phyloP scores from a whole-genome alignment of 805 yeast species.

The Grigorovia yakushimaensis region DNA sequence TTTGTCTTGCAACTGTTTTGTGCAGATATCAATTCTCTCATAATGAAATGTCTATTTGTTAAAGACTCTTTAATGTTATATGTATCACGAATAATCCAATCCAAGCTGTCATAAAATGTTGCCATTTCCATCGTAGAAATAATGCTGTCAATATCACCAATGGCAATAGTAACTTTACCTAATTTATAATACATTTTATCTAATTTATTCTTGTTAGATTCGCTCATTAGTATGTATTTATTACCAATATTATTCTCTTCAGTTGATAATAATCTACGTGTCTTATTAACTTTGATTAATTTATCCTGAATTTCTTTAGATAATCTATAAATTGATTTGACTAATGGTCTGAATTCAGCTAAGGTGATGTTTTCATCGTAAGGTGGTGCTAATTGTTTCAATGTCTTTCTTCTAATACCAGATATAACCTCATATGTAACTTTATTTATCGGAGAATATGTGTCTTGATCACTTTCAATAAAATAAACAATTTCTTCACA shows the following conservation, averaged over 20 bases:
- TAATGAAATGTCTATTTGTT: conserved; percentile 82
- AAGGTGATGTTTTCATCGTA: conserved; percentile 76
- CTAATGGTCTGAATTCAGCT: conserved; percentile 77
- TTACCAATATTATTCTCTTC: conserved; percentile 48
- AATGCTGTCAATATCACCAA: conserved; percentile 69
- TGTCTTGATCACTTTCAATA: conserved; percentile 63
- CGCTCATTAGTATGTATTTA: conserved; percentile 15
- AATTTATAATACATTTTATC: conserved; percentile 61
- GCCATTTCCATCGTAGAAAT: conserved; percentile 67
- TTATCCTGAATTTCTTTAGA: conserved; percentile 43
- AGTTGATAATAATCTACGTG: conserved; percentile 39
- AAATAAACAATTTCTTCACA: conserved; percentile 86
- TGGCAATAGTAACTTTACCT: conserved; percentile 53
- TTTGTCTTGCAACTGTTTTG: conserved; percentile 62
- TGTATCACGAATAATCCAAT: conserved; percentile 58
- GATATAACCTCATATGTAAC: conserved; percentile 49
- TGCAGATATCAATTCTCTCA: conserved; percentile 79
- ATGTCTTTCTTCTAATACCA: conserved; percentile 78
- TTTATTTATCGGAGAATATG: conserved; percentile 41
- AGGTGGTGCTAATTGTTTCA: conserved; percentile 88
- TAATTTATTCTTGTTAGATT: conserved; percentile 12
- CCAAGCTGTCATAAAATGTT: conserved; percentile 65
- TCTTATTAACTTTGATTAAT: conserved; percentile 45
- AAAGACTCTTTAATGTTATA: conserved; percentile 85
- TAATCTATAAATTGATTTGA: conserved; percentile 60